A percentile compares a stretch with the other conserved stretches of the same genome.
phyloP scores from a whole-genome alignment of 2,329 filamentous ascomycete genomes.

The Botrytis medusae region DNA sequence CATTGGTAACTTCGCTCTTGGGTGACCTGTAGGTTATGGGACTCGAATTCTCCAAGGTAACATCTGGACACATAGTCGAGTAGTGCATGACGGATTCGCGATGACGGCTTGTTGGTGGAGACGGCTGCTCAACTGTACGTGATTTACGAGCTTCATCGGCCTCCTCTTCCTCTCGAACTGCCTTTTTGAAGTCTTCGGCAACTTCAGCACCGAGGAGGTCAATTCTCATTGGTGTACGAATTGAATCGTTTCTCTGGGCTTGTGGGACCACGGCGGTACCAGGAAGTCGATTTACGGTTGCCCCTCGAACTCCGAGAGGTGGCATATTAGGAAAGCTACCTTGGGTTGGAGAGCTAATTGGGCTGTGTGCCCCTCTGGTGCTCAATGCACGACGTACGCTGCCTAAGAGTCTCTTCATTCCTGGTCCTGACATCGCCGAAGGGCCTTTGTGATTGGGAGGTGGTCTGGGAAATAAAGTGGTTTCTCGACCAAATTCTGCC shows the following conservation, averaged over 20 bases:
- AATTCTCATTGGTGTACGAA: conserved; percentile 62
- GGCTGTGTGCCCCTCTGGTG: conserved; percentile 43
- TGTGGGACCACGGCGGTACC: conserved; percentile 62
- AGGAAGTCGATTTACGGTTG: conserved; percentile 58
- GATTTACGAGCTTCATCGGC: conserved; percentile 39
- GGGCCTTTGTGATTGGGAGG: conserved; percentile 48
- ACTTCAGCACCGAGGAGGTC: conserved; percentile 80
- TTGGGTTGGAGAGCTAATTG: conserved; percentile 40
- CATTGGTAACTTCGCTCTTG: conserved; percentile 53
- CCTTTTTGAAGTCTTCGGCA: conserved; percentile 75
- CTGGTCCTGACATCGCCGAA: conserved; percentile 65
- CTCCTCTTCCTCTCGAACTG: conserved; percentile 63
- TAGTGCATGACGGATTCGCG: conserved; percentile 30
- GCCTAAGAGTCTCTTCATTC: conserved; percentile 82
- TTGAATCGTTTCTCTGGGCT: conserved; percentile 47
- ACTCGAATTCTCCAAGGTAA: conserved; percentile 29
- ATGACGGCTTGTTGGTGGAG: conserved; percentile 23
- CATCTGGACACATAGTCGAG: conserved; percentile 34
- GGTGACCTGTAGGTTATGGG: conserved; percentile 25
- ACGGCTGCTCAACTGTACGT: conserved; percentile 33
- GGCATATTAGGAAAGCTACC: conserved; percentile 40
- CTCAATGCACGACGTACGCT: conserved; percentile 82
- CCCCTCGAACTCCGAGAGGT: conserved; percentile 42
- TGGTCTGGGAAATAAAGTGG: conserved; percentile 48
- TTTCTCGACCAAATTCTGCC: conserved; percentile 50